Base-by-base conservation (phyloP, 192 early-diverging fungal species). In the Oehlia diaphana region DNA sequence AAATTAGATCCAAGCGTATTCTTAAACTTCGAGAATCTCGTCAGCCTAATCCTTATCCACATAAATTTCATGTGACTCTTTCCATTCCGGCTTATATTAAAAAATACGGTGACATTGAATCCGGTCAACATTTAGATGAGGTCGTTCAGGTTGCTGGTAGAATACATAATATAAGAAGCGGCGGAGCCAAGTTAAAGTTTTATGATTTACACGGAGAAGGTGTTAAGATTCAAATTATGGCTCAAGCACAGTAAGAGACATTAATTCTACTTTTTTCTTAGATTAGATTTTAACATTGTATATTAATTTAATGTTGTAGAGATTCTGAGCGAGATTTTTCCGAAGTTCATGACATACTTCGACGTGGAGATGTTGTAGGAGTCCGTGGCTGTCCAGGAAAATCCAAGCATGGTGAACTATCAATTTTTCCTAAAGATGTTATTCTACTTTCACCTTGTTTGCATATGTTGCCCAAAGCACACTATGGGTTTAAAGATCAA, bases 401-500 rank as follows among this genome's bases (percentile, higher is more conserved):
- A 83, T 91, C 95, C 82, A 96, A 98, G 88, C 88, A 86, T 80
- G 97, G 97, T 72, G 97, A 99, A 85, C 89, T 99, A 76, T 98
- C 96, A 62, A 95, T 99, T 67, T 95, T 97, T 86, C 94, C 97
- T 77, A 88, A 87, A 79, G 92, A 96, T 74, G 91, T 98, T 33
- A 92, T 83, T 47, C 85, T 99, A 66, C 92, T 99, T 74, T 88
- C 95, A 44, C 97, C 98, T 28, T 99, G 98, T 86, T 88, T 99
- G 81, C 94, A 94, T 79, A 97, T 96, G 89, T 89, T 99, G 82
- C 98, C 98, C 83, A 97, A 95, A 87, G 90, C 92, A 53, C 91
- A 97, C 87, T 96, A 93, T 78, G 98, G 98, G 10, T 94, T 99
- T 90, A 96, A 93, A 87, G 96, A 99, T 84, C 96, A 98, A 89